Conservation (phyloP, 306 rosid genomes). For the Vigna mungo region DNA sequence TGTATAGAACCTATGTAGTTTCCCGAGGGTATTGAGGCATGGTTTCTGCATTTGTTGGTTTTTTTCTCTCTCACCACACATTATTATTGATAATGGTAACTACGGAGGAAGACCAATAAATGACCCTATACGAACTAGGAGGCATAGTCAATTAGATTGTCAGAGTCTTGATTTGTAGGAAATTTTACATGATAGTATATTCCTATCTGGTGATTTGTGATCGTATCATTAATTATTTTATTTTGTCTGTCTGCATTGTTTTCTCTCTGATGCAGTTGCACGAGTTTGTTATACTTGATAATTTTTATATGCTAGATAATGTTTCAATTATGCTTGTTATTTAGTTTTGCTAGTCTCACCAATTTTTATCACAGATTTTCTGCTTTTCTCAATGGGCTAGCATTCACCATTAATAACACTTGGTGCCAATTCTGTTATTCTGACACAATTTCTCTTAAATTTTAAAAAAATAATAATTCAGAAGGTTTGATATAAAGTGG, state of each 20-base stretch:
- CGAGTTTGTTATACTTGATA: not conserved
- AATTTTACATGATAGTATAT: not conserved
- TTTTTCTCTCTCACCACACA: not conserved
- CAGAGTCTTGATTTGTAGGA: not conserved
- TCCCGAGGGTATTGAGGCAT: not conserved
- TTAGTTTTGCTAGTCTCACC: not conserved
- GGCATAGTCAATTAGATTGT: not conserved
- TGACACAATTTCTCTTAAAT: conserved; percentile 11
- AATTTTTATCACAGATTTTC: not conserved
- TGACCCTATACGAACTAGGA: not conserved
- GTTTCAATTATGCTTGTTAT: not conserved
- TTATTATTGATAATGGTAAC: not conserved
- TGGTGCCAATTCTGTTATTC: conserved; percentile 18
- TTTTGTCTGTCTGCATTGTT: not conserved
- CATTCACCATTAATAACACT: not conserved
- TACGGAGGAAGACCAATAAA: not conserved
- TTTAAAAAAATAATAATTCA: conserved; percentile 37
- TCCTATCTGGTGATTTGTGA: not conserved
- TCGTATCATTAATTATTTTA: not conserved
- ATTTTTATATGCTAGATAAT: not conserved
- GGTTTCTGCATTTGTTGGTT: not conserved
- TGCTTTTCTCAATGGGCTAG: not conserved
- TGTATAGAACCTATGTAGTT: not conserved
- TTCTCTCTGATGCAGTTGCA: not conserved
- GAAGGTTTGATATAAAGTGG: conserved; percentile 91